Evolutionary conservation across 2,329 filamentous ascomycete species (phyloP).

Genomic region (Cladosporium sp.): DNA sequence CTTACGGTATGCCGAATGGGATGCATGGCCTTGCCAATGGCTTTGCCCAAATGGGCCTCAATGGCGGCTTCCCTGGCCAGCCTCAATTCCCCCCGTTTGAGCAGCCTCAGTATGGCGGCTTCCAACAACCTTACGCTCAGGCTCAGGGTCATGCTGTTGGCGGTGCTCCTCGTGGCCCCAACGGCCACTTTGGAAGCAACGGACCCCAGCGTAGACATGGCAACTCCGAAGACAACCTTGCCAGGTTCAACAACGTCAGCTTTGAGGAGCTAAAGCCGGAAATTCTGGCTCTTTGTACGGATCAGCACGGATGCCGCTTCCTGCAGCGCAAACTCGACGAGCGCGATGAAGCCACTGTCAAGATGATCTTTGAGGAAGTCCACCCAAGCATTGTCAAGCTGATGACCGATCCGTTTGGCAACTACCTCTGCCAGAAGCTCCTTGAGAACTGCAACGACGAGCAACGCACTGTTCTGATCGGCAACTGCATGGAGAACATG

Average conservation of each 20-base stretch:
- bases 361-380: slow-evolving; percentile 92
- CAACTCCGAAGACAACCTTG: slow-evolving; percentile 9
- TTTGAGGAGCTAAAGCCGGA: slow-evolving; percentile 76
- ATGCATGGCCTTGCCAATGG: slow-evolving; percentile 56
- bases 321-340: slow-evolving; percentile 97
- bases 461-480: slow-evolving; percentile 86
- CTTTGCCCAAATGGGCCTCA: slow-evolving; percentile 62
- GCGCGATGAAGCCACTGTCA: slow-evolving; percentile 72
- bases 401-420: slow-evolving; percentile 98
- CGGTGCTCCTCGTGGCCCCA: slow-evolving; percentile 41
- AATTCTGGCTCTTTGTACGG: slow-evolving; percentile 89
- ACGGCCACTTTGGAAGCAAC: slow-evolving; percentile 1
- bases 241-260: slow-evolving; percentile 67
- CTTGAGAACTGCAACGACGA: slow-evolving; percentile 93
- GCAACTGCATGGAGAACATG: slow-evolving; percentile 82
- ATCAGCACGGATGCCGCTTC: slow-evolving; percentile 95
- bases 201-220: slow-evolving; percentile 6
- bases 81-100: slow-evolving; percentile 23
- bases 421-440: slow-evolving; percentile 98
- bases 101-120: slow-evolving; percentile 55
- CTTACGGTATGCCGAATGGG: slow-evolving; percentile 7
- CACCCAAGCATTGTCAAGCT: slow-evolving; percentile 91
- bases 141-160: slow-evolving; percentile 36
- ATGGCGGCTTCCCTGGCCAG: slow-evolving; percentile 39
- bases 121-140: slow-evolving; percentile 33